Conservation (phyloP, 2,329 filamentous ascomycete species). For the Arthrinium puccinioides region DNA sequence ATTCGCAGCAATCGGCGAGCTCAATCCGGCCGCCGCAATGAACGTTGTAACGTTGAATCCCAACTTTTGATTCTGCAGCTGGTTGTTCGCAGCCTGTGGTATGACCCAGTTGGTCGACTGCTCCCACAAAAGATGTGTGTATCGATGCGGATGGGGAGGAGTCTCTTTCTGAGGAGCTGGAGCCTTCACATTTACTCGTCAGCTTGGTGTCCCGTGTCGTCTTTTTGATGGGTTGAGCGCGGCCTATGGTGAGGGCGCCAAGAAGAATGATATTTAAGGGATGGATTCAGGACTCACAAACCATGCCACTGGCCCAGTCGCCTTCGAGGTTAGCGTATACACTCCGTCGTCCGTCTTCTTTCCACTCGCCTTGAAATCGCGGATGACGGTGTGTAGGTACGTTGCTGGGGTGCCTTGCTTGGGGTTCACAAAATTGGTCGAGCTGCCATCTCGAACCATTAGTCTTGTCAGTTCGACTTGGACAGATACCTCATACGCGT, state of each 20-base stretch:
- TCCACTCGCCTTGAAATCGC: conserved; percentile 19
- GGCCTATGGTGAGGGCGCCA: too few species aligned
- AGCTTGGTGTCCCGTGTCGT: too few species aligned
- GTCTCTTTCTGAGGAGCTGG: conserved; percentile 25
- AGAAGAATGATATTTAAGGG: too few species aligned
- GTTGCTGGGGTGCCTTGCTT: conserved; percentile 14
- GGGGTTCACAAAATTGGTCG: conserved; percentile 21
- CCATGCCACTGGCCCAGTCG: conserved; percentile 17
- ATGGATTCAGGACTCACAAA: conserved; percentile 14
- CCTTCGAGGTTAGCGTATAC: conserved; percentile 13
- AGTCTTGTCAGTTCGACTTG: background rate
- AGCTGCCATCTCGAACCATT: conserved; percentile 8
- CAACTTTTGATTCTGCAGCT: conserved; percentile 21
- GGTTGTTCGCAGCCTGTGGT: conserved; percentile 18
- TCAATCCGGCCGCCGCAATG: conserved; percentile 20
- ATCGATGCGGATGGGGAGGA: conserved; percentile 28
- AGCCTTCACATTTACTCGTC: background rate
- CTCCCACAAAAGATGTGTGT: conserved; percentile 29
- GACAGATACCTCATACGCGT: conserved; percentile 14
- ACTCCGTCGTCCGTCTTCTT: conserved; percentile 11
- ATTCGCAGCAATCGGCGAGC: conserved; percentile 20
- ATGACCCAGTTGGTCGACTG: conserved; percentile 25
- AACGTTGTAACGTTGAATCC: conserved; percentile 25
- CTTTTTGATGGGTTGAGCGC: too few species aligned
- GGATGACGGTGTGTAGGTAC: conserved; percentile 22